phyloP scores from a whole-genome alignment of 2,329 filamentous ascomycete genomes.

The Xylariaceae sp. region DNA sequence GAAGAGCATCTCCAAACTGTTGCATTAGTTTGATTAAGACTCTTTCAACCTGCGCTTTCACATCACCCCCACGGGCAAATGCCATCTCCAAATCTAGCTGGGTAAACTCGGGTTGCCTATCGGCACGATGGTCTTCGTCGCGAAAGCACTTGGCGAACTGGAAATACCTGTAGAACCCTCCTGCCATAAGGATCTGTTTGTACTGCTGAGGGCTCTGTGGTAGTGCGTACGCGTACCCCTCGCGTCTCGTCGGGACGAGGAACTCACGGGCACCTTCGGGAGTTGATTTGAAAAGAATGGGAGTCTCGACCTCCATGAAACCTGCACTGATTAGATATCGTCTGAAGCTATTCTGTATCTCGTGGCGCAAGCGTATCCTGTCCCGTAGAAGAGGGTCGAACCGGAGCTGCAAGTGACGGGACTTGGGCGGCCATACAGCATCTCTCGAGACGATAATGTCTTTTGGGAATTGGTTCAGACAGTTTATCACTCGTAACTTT shows the following conservation, averaged over 20 bases:
- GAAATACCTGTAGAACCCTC: conserved; percentile 79
- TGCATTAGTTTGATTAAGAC: conserved; percentile 61
- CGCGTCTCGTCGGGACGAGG: conserved; percentile 79
- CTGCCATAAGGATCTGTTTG: conserved; percentile 96
- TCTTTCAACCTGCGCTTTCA: conserved; percentile 61
- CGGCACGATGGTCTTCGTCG: conserved; percentile 89
- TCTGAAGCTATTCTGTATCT: conserved; percentile 42
- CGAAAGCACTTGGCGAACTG: conserved; percentile 95
- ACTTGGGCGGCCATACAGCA: conserved; percentile 72
- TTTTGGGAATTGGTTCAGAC: conserved; percentile 73
- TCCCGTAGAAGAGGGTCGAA: conserved; percentile 69
- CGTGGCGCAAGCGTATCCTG: conserved; percentile 71
- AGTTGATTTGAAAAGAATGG: conserved; percentile 94
- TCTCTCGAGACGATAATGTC: conserved; percentile 77
- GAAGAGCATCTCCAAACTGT: conserved; percentile 47
- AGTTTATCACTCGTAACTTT: conserved; percentile 61
- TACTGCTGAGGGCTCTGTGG: conserved; percentile 98
- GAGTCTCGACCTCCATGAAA: conserved; percentile 81
- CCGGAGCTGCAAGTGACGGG: conserved; percentile 83
- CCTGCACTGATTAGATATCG: conserved; percentile 54
- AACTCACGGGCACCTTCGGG: conserved; percentile 96
- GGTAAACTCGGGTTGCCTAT: conserved; percentile 95
- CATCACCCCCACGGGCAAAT: conserved; percentile 72
- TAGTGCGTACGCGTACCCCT: conserved; percentile 81
- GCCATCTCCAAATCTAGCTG: conserved; percentile 95